These are phyloP conservation scores for Meira miltonrushii DNA, from an alignment of 1,284 basidiomycete genomes.

Conservation along the genomic window DNA sequence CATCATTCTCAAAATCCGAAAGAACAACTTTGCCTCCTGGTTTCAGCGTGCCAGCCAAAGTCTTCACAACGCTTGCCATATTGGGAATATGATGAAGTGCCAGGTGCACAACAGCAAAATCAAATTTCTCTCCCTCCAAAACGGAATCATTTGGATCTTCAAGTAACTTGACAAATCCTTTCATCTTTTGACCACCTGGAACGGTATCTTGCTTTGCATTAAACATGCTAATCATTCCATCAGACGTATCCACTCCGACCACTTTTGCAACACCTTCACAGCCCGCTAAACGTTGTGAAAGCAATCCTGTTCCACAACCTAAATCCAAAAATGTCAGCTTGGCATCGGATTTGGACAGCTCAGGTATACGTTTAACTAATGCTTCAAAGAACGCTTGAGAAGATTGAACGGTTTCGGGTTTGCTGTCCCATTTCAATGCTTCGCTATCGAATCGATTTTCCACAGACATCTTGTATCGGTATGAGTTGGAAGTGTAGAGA, in stretches of 20 bases:
- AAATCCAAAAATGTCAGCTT: conserved; percentile 7
- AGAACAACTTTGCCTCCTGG: conserved; percentile 4
- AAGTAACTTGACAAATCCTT: conserved; percentile 5
- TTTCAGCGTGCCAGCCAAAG: conserved; percentile 9
- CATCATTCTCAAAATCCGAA: conserved; percentile 11
- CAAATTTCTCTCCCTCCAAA: conserved; percentile 9
- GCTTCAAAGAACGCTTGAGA: conserved; percentile 12
- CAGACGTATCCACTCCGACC: conserved; percentile 7
- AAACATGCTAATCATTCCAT: conserved; percentile 10
- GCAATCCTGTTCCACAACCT: conserved; percentile 13
- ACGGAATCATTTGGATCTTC: conserved; percentile 9
- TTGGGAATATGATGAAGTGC: conserved; percentile 12
- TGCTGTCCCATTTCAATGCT: conserved; percentile 11
- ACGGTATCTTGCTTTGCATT: conserved; percentile 5
- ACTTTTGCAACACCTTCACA: conserved; percentile 6
- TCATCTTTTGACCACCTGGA: conserved; percentile 1
- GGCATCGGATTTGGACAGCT: background rate
- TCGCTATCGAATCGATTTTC: conserved; percentile 13
- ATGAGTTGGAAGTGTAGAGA: background rate
- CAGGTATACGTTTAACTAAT: background rate
- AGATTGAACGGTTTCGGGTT: conserved; percentile 10
- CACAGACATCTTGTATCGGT: background rate
- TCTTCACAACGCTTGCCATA: conserved; percentile 3
- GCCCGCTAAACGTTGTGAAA: conserved; percentile 9
- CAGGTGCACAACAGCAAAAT: conserved; percentile 8